Evolutionary conservation across 352 stramenopile genomes (phyloP).

Genomic region (Phytopythium vexans): DNA sequence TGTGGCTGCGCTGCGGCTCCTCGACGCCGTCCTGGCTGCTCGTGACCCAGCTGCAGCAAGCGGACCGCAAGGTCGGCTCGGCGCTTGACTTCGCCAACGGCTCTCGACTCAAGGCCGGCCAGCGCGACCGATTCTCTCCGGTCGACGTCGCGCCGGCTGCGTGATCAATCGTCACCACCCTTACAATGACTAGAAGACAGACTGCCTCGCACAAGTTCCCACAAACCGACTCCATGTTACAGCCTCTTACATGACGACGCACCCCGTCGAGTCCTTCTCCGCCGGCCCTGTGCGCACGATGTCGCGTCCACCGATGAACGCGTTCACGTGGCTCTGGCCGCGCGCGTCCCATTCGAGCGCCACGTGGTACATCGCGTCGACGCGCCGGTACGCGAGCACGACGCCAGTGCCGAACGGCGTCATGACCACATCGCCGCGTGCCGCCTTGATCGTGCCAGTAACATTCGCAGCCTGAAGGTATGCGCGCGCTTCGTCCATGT

Average conservation of each 20-base stretch:
- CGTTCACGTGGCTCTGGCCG: conserved; percentile 49
- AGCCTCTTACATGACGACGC: conserved; percentile 60
- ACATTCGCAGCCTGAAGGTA: conserved; percentile 64
- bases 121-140: conserved; percentile 41
- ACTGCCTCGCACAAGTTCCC: background rate
- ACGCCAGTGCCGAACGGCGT: conserved; percentile 77
- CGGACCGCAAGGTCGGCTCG: conserved; percentile 53
- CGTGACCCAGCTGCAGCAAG: conserved; percentile 65
- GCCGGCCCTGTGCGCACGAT: conserved; percentile 51
- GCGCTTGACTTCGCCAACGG: conserved; percentile 82
- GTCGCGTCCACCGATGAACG: conserved; percentile 54
- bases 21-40: conserved; percentile 53
- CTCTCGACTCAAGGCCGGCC: conserved; percentile 63
- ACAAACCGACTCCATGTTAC: conserved; percentile 1
- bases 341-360: conserved; percentile 55
- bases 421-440: conserved; percentile 69
- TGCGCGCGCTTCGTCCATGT: conserved; percentile 43
- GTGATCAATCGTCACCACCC: background rate
- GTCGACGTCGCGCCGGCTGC: background rate
- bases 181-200: background rate
- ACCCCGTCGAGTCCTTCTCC: conserved; percentile 60
- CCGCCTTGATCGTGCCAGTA: conserved; percentile 53
- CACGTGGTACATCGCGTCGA: conserved; percentile 68
- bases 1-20: conserved; percentile 71
- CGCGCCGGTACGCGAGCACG: conserved; percentile 57